A percentile compares a stretch with the other conserved stretches of the same genome.
Evolutionary conservation across 192 early-diverging fungal genomes (phyloP).

Genomic region (Dissophora globulifera): DNA sequence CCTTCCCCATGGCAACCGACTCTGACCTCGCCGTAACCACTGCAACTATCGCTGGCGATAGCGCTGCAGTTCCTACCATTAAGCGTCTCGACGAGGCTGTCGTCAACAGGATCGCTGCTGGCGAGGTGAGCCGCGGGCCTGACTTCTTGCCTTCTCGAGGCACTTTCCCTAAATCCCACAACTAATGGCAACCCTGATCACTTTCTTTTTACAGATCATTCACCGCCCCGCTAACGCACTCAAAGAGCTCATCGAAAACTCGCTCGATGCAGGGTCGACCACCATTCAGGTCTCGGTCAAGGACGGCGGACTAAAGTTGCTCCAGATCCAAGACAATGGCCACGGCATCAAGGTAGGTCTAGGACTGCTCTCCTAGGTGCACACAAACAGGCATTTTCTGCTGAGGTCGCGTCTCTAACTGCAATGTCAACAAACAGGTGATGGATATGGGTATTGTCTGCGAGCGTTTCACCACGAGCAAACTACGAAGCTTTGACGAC

Average conservation of each 20-base stretch:
- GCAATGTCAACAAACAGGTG: too few relatives aligned
- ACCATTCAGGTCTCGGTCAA: constrained; percentile 84
- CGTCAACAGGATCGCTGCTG: constrained; percentile 96
- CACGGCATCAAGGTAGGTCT: constrained; percentile 82
- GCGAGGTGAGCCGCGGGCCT: constrained; percentile 70
- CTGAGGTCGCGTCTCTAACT: too few relatives aligned
- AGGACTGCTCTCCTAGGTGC: too few relatives aligned
- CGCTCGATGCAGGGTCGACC: constrained; percentile 92
- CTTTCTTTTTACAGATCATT: constrained; percentile 75
- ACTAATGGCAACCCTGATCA: background rate
- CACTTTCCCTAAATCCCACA: background rate
- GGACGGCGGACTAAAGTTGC: constrained; percentile 92
- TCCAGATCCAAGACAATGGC: constrained; percentile 97
- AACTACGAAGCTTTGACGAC: constrained; percentile 88
- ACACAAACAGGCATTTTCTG: background rate
- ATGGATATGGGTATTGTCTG: constrained; percentile 93
- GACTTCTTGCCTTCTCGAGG: constrained; percentile 9
- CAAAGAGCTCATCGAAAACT: constrained; percentile 98
- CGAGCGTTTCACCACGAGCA: constrained; percentile 96
- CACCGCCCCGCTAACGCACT: constrained; percentile 94
- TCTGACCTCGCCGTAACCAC: background rate
- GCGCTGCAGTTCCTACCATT: constrained; percentile 63
- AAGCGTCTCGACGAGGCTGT: constrained; percentile 85
- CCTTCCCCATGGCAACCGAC: constrained; percentile 4
- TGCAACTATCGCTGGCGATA: too few relatives aligned